Evolutionary conservation across 441 rosid genomes (phyloP).

Genomic region (Syzygium syzygioides): DNA sequence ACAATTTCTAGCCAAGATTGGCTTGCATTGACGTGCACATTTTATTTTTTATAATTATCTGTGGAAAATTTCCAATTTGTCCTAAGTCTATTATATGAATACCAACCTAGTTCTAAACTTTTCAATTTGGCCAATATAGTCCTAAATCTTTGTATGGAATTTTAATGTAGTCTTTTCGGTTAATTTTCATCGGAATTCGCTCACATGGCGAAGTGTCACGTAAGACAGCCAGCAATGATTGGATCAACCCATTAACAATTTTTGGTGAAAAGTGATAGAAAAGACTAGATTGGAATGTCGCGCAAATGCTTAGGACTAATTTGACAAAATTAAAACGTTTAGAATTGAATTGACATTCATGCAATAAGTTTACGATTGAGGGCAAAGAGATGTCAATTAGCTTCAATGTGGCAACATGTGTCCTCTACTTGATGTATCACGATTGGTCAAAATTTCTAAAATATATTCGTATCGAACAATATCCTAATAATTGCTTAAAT

Average conservation of each 20-base stretch:
- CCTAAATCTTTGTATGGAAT: fast-evolving
- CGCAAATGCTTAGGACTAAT: not conserved
- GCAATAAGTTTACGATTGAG: fast-evolving
- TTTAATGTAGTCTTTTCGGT: fast-evolving
- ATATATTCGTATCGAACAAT: not conserved
- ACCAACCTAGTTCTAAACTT: fast-evolving
- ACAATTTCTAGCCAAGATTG: no score
- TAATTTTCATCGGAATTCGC: fast-evolving
- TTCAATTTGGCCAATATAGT: fast-evolving
- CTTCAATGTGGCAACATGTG: not conserved
- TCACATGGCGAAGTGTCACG: fast-evolving
- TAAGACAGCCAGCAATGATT: not conserved
- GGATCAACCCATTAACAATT: not conserved
- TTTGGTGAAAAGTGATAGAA: fast-evolving
- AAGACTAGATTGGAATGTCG: fast-evolving
- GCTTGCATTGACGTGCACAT: no score
- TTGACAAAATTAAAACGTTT: not conserved
- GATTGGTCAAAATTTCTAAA: not conserved
- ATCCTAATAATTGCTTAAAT: not conserved
- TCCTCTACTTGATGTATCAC: not conserved
- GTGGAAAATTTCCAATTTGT: not conserved
- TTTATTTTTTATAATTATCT: not conserved
- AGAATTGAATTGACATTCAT: not conserved
- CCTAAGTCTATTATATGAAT: not conserved
- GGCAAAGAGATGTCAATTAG: not conserved